Base-by-base conservation (phyloP, 352 stramenopile genomes). In the Phytophthora macrochlamydospora region DNA sequence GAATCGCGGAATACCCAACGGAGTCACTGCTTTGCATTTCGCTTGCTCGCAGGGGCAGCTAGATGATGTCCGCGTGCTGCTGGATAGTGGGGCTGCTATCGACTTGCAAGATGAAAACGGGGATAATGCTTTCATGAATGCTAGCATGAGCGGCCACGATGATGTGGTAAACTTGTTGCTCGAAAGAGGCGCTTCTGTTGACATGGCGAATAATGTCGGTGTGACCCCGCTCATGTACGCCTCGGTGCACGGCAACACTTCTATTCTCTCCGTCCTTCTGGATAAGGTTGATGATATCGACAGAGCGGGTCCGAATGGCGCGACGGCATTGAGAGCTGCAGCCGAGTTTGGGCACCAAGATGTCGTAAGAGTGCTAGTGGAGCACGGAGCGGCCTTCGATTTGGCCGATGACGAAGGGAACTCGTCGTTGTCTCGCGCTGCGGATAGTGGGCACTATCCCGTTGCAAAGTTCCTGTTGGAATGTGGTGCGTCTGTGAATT, bases 1-100 rank as follows among this genome's bases (percentile, higher is more conserved):
- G 4, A 4, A 48, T 28, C 11, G 7, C 7, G 8, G n/a, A 7
- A 6, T 48, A 24, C 42, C 42, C 4, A 65, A 65, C 40, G 40
- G 40, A 11, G 49, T 44, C 30, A 65, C 38, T 24, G 58, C 58
- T 7, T 14, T 65, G 18, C 30, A 56, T 32, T 53, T 46, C 29
- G 49, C 58, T 13, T 59, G 48, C 24, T n/a, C 50, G n/a, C 9
- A 51, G 14, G 57, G 57, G 2, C 4, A 65, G 7, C 6, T 53
- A 29, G 54, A 58, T 24, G 38, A 37, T 32, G 58, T 38, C 7
- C 24, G 53, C 35, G 9, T 8, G 7, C 18, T 65, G 28, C 30
- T 65, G 12, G 50, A 46, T 7, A 52, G 31, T 28, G 46, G 48
- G 2, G 49, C 56, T 8, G 32, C 7, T 2, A 31, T 65, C 6